Percentiles rank a stretch among this genome's conserved stretches.
Evolutionary conservation across 441 rosid species (phyloP).

Genomic region (Mallotus repandus): DNA sequence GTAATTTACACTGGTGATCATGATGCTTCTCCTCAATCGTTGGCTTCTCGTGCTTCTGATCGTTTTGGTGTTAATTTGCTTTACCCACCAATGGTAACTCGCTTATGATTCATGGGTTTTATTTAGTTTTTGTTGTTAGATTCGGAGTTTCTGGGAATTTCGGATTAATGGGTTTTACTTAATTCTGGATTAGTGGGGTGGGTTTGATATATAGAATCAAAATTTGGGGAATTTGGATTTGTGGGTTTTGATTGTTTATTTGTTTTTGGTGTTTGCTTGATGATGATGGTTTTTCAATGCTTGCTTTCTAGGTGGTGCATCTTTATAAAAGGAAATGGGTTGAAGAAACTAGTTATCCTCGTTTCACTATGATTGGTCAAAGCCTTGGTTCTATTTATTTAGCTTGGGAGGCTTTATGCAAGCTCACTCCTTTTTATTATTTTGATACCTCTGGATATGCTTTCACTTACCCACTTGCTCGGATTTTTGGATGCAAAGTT

Average conservation of each 20-base stretch:
- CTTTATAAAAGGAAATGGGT: constrained; percentile 73
- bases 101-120: not conserved
- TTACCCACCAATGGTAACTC: constrained; percentile 63
- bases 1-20: constrained; percentile 77
- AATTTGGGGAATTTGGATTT: not conserved
- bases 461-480: constrained; percentile 83
- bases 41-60: constrained; percentile 69
- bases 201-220: not conserved
- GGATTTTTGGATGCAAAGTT: constrained; percentile 89
- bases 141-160: not conserved
- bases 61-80: constrained; percentile 80
- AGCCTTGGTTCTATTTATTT: constrained; percentile 88
- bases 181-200: not conserved
- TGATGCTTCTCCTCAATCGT: constrained; percentile 61
- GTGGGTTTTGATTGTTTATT: not conserved
- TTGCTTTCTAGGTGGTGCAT: constrained; percentile 59
- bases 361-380: constrained; percentile 92
- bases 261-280: not conserved
- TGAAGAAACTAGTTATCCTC: constrained; percentile 79
- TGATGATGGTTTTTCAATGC: not conserved
- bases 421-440: constrained; percentile 66
- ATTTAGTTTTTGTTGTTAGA: not conserved
- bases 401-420: constrained; percentile 83
- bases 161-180: not conserved
- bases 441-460: constrained; percentile 93